These are phyloP conservation scores for Phytophthora constricta DNA, from an alignment of 352 stramenopile genomes.

Conservation along the genomic window DNA sequence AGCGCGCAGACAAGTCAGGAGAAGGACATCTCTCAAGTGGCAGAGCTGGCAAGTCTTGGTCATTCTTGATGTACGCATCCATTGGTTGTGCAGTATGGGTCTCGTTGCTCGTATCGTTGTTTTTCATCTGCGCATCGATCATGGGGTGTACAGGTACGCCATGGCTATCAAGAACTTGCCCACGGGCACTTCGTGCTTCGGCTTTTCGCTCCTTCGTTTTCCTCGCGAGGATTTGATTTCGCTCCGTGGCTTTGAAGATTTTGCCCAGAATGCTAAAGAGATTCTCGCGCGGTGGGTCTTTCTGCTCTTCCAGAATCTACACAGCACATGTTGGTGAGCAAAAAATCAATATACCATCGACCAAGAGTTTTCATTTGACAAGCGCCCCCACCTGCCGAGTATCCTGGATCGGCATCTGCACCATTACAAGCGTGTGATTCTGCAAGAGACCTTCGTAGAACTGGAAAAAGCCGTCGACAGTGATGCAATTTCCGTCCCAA, in stretches of 20 bases:
- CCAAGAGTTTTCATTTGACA: neutral
- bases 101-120: slow-evolving; percentile 4
- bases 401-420: slow-evolving; percentile 83
- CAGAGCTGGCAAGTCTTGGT: slow-evolving; percentile 11
- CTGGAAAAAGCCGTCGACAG: slow-evolving; percentile 64
- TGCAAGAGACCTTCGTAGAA: slow-evolving; percentile 69
- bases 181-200: slow-evolving; percentile 9
- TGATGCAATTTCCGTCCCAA: slow-evolving; percentile 82
- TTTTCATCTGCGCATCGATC: neutral
- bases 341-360: neutral
- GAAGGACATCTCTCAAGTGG: slow-evolving; percentile 25
- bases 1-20: slow-evolving; percentile 11
- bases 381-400: slow-evolving; percentile 56
- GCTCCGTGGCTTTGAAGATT: slow-evolving; percentile 77
- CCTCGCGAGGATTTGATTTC: slow-evolving; percentile 53
- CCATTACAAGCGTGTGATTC: slow-evolving; percentile 71
- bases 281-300: slow-evolving; percentile 68
- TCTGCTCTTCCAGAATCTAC: slow-evolving; percentile 76
- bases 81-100: neutral
- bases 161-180: neutral
- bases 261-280: slow-evolving; percentile 76
- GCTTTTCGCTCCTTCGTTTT: slow-evolving; percentile 27
- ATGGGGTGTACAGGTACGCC: slow-evolving; percentile 16
- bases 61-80: slow-evolving; percentile 13
- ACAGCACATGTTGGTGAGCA: slow-evolving; percentile 2